Percentiles rank a stretch among this genome's conserved stretches.
Evolutionary conservation across 257 asterid genomes (phyloP).

Genomic region (Nicotiana attenuata): DNA sequence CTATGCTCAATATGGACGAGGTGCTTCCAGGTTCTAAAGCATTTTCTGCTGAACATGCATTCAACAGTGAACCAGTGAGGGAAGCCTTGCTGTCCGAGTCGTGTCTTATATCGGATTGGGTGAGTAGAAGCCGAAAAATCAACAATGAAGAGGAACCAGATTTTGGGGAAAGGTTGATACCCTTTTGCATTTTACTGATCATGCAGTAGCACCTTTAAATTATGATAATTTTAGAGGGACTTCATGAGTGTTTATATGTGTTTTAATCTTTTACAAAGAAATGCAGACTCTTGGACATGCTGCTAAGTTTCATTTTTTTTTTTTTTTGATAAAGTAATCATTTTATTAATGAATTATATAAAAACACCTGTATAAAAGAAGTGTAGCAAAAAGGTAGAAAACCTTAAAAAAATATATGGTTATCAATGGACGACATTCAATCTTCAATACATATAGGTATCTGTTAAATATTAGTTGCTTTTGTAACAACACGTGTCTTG

Average conservation of each 20-base stretch:
- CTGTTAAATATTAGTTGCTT: no score
- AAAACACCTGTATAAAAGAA: no score
- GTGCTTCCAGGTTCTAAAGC: conserved; percentile 31
- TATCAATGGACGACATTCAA: no score
- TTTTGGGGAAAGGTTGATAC: conserved; percentile 87
- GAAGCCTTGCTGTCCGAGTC: conserved; percentile 70
- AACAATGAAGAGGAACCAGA: conserved; percentile 62
- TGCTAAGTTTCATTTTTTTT: conserved; percentile 1
- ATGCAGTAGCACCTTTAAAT: background rate
- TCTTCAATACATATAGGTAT: no score
- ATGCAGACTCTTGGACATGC: background rate
- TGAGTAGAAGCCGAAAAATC: conserved; percentile 45
- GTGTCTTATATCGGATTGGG: conserved; percentile 90
- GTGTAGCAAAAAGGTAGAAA: no score
- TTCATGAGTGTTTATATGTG: background rate
- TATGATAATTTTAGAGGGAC: conserved; percentile 1
- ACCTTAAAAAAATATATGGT: no score
- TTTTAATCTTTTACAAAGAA: background rate
- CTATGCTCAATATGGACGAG: conserved; percentile 34
- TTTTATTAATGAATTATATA: no score
- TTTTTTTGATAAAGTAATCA: no score
- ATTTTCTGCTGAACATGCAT: conserved; percentile 23
- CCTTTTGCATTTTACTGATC: conserved; percentile 1
- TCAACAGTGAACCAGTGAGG: conserved; percentile 44
- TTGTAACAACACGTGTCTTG: background rate